Conservation (phyloP, 495 filamentous ascomycete genomes). For the Daldinia bambusicola region DNA sequence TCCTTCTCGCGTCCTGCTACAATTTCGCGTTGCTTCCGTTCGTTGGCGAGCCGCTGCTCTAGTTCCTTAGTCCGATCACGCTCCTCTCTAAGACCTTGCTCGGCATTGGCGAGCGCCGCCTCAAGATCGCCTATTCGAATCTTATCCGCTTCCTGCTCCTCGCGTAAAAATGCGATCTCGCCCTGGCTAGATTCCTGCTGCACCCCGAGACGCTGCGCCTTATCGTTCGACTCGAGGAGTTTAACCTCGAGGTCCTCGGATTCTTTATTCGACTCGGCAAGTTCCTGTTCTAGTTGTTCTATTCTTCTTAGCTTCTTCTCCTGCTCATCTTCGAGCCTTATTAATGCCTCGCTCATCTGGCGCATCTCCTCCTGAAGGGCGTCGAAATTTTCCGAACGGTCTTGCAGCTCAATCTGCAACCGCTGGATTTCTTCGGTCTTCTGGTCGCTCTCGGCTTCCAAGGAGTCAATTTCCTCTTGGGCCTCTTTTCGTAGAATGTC, state of each 20-base stretch:
- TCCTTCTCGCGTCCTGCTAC: constrained; percentile 88
- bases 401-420: constrained; percentile 72
- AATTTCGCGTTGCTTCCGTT: constrained; percentile 86
- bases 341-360: constrained; percentile 82
- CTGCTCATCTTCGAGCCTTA: constrained; percentile 88
- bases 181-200: constrained; percentile 92
- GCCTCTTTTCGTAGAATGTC: constrained; percentile 82
- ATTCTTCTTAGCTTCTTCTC: constrained; percentile 69
- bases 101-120: constrained; percentile 76
- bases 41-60: constrained; percentile 78
- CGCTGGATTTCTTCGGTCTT: constrained; percentile 76
- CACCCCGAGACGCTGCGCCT: constrained; percentile 84
- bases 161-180: constrained; percentile 93
- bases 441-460: constrained; percentile 81
- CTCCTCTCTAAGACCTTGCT: constrained; percentile 79
- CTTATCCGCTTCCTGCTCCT: constrained; percentile 98
- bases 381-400: constrained; percentile 82
- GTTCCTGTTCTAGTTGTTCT: constrained; percentile 77
- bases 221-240: constrained; percentile 81
- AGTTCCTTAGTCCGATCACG: constrained; percentile 81
- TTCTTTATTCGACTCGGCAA: constrained; percentile 78
- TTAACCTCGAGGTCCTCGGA: constrained; percentile 79
- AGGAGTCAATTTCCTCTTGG: constrained; percentile 81
- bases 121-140: constrained; percentile 96
- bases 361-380: constrained; percentile 91